Evolutionary conservation across 2,329 filamentous ascomycete species (phyloP).

Genomic region (Fusarium ambrosium): DNA sequence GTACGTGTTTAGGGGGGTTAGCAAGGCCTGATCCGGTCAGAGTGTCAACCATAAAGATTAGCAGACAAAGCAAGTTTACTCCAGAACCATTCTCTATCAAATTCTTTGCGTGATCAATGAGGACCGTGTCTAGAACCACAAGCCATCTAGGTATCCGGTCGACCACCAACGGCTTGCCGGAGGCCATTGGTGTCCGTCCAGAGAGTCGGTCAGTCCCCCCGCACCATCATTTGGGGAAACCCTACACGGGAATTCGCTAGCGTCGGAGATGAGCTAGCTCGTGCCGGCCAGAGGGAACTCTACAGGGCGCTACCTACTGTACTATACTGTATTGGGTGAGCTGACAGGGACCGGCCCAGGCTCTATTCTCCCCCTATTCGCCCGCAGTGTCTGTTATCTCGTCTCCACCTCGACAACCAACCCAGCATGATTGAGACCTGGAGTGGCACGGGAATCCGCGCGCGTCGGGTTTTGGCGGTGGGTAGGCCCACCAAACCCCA

Average conservation of each 20-base stretch:
- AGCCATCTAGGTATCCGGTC: not conserved
- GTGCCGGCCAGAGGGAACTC: not conserved
- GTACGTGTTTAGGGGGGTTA: not conserved
- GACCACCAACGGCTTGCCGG: not conserved
- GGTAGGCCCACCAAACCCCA: not conserved
- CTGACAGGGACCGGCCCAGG: not conserved
- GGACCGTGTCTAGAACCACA: not conserved
- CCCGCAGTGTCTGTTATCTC: not conserved
- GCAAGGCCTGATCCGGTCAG: not conserved
- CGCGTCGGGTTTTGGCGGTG: not conserved
- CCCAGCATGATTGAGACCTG: not conserved
- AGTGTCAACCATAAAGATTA: not conserved
- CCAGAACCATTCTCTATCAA: not conserved
- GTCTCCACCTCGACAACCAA: not conserved
- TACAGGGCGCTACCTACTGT: not conserved
- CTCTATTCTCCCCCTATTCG: too few relatives aligned
- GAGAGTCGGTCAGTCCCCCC: not conserved
- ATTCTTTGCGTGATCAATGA: not conserved
- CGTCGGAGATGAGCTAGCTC: not conserved
- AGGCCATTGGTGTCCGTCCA: not conserved
- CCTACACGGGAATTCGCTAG: conserved; percentile 10
- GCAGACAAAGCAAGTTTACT: not conserved
- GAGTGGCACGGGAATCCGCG: not conserved
- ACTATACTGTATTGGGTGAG: not conserved
- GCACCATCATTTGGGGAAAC: not conserved